Evolutionary conservation across 2,329 filamentous ascomycete species (phyloP).

Genomic region (Tricladium varicosporioides): DNA sequence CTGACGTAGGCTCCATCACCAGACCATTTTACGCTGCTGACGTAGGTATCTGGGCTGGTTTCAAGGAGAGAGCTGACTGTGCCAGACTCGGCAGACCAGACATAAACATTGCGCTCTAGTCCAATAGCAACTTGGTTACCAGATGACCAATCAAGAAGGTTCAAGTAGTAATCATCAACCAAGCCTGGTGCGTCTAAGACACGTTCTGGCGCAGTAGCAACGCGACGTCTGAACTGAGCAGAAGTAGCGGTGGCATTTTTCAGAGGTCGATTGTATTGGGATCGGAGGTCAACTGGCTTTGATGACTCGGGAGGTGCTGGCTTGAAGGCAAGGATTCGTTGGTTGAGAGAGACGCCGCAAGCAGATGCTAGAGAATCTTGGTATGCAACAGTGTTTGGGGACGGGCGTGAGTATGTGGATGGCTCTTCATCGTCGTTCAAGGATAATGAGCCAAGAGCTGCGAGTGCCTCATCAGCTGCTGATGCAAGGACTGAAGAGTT

Average conservation of each 20-base stretch:
- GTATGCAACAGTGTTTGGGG: conserved; percentile 86
- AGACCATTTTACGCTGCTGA: conserved; percentile 99
- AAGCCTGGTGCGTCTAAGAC: conserved; percentile 94
- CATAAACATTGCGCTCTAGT: conserved; percentile 93
- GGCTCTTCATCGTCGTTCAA: conserved; percentile 69
- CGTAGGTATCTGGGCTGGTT: conserved; percentile 85
- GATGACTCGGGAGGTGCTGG: conserved; percentile 96
- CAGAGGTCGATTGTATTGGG: conserved; percentile 96
- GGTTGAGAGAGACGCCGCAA: conserved; percentile 90
- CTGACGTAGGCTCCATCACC: conserved; percentile 95
- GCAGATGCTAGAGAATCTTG: conserved; percentile 87
- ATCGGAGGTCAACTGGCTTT: conserved; percentile 94
- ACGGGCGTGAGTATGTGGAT: conserved; percentile 70
- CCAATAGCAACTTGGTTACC: conserved; percentile 98
- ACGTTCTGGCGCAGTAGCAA: conserved; percentile 91
- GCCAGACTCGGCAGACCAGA: conserved; percentile 96
- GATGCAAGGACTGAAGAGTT: conserved; percentile 74
- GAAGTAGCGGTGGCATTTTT: conserved; percentile 72
- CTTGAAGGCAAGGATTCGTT: conserved; percentile 97
- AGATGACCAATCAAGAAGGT: conserved; percentile 96
- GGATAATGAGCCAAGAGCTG: conserved; percentile 76
- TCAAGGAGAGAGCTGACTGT: conserved; percentile 87
- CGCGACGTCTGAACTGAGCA: conserved; percentile 85
- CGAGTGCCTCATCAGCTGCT: conserved; percentile 69
- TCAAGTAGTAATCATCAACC: conserved; percentile 98